Conservation (phyloP, 129 eudicot genomes). For the Arctium minus region DNA sequence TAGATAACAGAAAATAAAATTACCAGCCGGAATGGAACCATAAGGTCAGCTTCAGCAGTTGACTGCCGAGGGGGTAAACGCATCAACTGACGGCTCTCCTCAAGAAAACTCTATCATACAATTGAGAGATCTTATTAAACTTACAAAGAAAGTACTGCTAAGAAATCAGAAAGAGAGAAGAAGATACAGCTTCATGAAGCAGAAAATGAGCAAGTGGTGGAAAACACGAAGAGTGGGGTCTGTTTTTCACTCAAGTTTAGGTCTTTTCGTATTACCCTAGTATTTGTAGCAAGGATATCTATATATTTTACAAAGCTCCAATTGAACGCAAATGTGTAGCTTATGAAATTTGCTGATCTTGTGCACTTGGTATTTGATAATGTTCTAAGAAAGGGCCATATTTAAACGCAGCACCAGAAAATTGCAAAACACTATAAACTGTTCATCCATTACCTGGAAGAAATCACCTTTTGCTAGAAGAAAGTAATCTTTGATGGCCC, state of each 20-base stretch:
- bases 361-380: neutral
- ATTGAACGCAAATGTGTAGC: neutral
- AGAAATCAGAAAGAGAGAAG: neutral
- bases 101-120: constrained; percentile 77
- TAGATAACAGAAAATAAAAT: constrained; percentile 6
- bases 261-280: neutral
- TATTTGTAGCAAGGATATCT: neutral
- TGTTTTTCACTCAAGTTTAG: neutral
- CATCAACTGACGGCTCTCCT: constrained; percentile 96
- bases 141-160: neutral
- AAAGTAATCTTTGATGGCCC: constrained; percentile 94
- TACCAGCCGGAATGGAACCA: constrained; percentile 97
- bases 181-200: neutral
- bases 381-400: neutral
- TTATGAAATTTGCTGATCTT: neutral
- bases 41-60: constrained; percentile 98
- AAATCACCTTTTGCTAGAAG: constrained; percentile 98
- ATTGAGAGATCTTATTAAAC: neutral
- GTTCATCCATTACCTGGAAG: constrained; percentile 64
- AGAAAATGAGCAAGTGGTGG: neutral
- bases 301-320: neutral
- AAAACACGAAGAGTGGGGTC: neutral
- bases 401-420: neutral
- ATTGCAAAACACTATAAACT: neutral
- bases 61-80: constrained; percentile 97